Base-by-base conservation (phyloP, 2,329 filamentous ascomycete genomes). In the Fusarium decemcellulare region DNA sequence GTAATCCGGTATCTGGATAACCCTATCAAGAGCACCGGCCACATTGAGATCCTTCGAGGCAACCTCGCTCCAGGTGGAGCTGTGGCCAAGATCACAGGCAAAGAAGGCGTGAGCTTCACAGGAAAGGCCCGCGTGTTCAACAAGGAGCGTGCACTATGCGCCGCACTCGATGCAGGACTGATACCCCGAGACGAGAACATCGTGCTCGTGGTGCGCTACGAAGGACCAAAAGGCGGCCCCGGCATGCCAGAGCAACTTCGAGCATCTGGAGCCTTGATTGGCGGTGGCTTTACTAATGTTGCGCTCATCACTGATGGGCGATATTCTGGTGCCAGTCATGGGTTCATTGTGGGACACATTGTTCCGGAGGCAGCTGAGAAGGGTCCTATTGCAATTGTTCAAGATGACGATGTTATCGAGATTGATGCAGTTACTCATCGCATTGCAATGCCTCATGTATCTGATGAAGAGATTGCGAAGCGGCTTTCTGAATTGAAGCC, bases 201-300 rank as follows among this genome's bases (percentile, higher is more conserved):
- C 11, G 95, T 97, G 15, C 83, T 97, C 36, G 89, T 97, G 27
- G 94, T 98, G 51, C 90, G 95, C 30, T 97, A 97, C 78, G 95
- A 98, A 79, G 95, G 95, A 0, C 95, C 95, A 8, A 94, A 93
- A 77, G 95, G 95, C 64, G 95, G 95, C 0, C 95, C 95, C 0
- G 95, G 95, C 44, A 98, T 98, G 95, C 95, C 94, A 5, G 95
- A 98, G 81, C 94, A 97, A 80, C 87, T 98, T 43, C 93, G 92
- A 77, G 93, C 94, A 9, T 92, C 89, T 61, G 94, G 93, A 0
- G 93, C 94, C 14, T 92, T 98, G 68, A 97, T 97, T 91, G 95
- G 95, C 47, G 95, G 95, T 1, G 92, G 92, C 15, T 84, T 98
- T 56, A 92, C 85, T 51, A 97, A 97, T 74, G 88, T 97, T 9